Evolutionary conservation across 2,329 filamentous ascomycete genomes (phyloP), one percentile per base, ranked within the genome.

Genomic region (Neonectria sp.): DNA sequence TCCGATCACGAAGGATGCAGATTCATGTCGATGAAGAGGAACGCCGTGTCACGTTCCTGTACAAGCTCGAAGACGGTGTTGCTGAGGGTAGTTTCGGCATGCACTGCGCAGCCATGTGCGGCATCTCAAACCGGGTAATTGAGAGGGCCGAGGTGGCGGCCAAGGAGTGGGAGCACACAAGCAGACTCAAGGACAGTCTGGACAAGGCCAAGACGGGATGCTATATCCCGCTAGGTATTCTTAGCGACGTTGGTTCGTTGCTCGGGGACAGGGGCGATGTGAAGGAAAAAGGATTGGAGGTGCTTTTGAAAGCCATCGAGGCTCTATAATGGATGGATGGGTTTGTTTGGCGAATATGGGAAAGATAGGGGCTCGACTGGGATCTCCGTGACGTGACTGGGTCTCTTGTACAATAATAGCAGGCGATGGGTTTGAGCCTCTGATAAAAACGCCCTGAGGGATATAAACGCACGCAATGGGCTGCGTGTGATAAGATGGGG

Each of bases 41-140:
- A 65, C 89, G 94, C 27, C 90, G 91, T n/a, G 91, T 99, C n/a
- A 98, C 95, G 0, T 99, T 99, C 83, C 80, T 99, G 62, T 99
- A 99, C 84, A 95, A 94, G 76, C 88, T 99, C 0, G 96, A 98
- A 81, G 89, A 94, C 15, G 96, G 96, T 2, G 94, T 98, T 11
- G 96, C 96, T 0, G 95, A 98, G 80, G 96, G 96, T 17, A 97
- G 94, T 77, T 99, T 98, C 77, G 96, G 96, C 75, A 99, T 99
- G 96, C 96, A 99, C 80, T 99, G 96, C 78, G 96, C 96, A 1
- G 92, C 94, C 67, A 99, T 99, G 96, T 99, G 96, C 75, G 96
- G 96, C 1, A 98, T 99, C 70, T 90, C 94, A 0, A 85, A 86
- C 51, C 91, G 91, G 62, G 91, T 99, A 17, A 94, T 99, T 68